These are phyloP conservation scores for Tolypocladium amazonense DNA, from an alignment of 2,329 filamentous ascomycete species.

Conservation along the genomic window DNA sequence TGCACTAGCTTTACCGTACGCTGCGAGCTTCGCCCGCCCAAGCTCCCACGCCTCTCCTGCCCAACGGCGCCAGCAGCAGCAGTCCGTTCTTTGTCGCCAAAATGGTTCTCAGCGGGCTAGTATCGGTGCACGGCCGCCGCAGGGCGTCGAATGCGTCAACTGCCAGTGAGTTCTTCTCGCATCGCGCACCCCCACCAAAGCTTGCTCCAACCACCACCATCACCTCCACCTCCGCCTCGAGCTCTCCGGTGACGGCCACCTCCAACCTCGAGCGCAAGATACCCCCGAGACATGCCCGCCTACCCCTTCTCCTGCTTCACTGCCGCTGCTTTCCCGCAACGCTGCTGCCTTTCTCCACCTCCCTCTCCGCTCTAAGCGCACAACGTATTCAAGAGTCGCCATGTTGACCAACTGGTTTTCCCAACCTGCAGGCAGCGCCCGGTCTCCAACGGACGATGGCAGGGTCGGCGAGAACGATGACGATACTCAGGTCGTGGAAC, in stretches of 20 bases:
- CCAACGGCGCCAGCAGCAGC: not conserved
- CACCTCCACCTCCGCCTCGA: not conserved
- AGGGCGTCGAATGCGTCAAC: conserved; percentile 16
- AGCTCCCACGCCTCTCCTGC: not conserved
- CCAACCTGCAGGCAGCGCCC: conserved; percentile 31
- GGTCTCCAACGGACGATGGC: conserved; percentile 47
- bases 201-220: not conserved
- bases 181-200: not conserved
- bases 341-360: conserved; percentile 6
- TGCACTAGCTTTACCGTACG: not conserved
- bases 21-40: no score
- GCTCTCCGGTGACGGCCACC: not conserved
- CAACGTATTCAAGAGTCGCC: conserved; percentile 4
- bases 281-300: not conserved
- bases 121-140: conserved; percentile 18
- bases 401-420: conserved; percentile 34
- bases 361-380: conserved; percentile 4
- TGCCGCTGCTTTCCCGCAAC: not conserved
- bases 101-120: conserved; percentile 22
- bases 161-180: conserved; percentile 11
- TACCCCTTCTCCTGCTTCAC: not conserved
- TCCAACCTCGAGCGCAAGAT: not conserved
- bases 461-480: conserved; percentile 37
- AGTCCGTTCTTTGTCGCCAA: not conserved
- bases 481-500: conserved; percentile 75